Evolutionary conservation across 805 yeast genomes (phyloP).

Genomic region (Yarrowia alimentaria): DNA sequence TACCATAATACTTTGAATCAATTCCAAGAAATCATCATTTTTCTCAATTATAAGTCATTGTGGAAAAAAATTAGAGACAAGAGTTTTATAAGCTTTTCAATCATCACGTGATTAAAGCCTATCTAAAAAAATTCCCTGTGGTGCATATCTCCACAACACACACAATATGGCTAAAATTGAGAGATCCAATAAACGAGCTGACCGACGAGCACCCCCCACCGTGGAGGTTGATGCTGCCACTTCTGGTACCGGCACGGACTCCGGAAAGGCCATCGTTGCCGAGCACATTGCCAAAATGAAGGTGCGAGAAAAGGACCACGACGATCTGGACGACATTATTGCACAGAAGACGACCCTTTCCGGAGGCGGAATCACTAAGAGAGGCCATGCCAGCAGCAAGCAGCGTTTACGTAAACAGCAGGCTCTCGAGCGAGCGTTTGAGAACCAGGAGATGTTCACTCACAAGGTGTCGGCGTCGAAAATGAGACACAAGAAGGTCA

Average conservation of each 20-base stretch:
- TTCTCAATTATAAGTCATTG: no score
- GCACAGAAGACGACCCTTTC: constrained; percentile 6
- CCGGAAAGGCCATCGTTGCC: constrained; percentile 21
- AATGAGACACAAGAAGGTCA: constrained; percentile 20
- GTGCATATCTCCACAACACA: no score
- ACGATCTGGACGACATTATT: constrained; percentile 22
- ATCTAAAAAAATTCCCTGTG: constrained; percentile 18
- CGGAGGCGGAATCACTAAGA: constrained; percentile 23
- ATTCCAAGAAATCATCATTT: no score
- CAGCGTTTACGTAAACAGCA: constrained; percentile 10
- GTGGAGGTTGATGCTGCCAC: neutral
- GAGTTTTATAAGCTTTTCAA: neutral
- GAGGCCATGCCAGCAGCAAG: constrained; percentile 17
- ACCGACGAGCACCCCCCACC: constrained; percentile 22
- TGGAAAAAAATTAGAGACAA: no score
- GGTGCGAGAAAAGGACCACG: constrained; percentile 23
- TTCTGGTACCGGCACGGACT: constrained; percentile 15
- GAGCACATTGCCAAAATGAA: constrained; percentile 26
- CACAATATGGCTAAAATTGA: constrained; percentile 9
- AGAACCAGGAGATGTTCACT: constrained; percentile 19
- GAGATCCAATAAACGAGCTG: constrained; percentile 23
- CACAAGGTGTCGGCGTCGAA: constrained; percentile 18
- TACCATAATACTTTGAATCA: no score
- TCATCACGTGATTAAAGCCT: no score
- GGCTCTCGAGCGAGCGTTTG: constrained; percentile 26